Evolutionary conservation across 441 rosid species (phyloP), one percentile per base, ranked within the genome.

Genomic region (Erodium chrysanthum): DNA sequence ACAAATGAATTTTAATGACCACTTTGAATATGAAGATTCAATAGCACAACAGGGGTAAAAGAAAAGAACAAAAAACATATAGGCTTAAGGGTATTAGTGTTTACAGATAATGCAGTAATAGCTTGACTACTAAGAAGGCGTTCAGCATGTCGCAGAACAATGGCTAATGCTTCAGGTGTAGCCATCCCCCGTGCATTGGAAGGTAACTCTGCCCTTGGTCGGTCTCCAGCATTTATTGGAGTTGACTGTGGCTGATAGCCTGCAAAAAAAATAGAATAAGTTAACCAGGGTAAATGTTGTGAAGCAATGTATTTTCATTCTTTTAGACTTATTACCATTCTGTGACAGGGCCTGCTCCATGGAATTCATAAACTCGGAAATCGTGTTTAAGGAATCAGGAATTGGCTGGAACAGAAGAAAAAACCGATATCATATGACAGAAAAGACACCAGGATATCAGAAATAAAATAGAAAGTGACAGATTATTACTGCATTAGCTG

Each of bases 351-450:
- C 75, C 78, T 80, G 85, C 78, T 88, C 97, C 98, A 95, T 84
- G 73, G 69, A 82, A 67, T 33, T 74, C 81, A 92, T 90, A 73
- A 90, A 92, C 82, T 87, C 99, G 6, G 83, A 65, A 69, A 92
- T 76, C 11, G 93, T 90, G 68, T 73, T 83, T 75, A 95, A 66
- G 15, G 97, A 86, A 82, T 90, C 93, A 4, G 96, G 96, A 69
- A 88, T 84, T 64, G 97, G 96, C 99, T 95, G 88, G 68, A 80
- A 76, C 71, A 50, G 65, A 7, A 71, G 70, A 70, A 25, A 66
- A 78, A 66, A 67, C 37, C 6, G 21, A 27, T 29, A n/a, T n/a
- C n/a, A n/a, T n/a, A 64, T 23, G 17, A 67, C 69, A 65, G 67
- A 68, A 66, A 63, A 60, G 71, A 50, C 64, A 64, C 35, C 64